Evolutionary conservation across 768 basidiomycete genomes (phyloP), one percentile per base, ranked within the genome.

Genomic region (Suillus occidentalis): DNA sequence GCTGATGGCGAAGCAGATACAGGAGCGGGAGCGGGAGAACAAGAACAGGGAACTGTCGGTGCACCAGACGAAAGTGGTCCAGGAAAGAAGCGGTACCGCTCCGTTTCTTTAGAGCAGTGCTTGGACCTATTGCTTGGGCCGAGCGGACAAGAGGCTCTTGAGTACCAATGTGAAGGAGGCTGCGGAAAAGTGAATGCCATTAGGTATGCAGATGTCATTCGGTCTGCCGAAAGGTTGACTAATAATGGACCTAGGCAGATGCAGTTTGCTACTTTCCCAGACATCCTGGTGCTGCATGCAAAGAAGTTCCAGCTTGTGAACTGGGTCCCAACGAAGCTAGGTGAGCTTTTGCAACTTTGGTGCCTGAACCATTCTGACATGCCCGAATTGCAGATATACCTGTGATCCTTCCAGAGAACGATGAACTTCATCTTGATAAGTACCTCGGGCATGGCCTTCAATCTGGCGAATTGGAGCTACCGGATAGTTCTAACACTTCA

Each of bases 271-370:
- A 90, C 92, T 1, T 94, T 97, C 82, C 97, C 97, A 0, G 85
- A 95, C 13, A 87, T 94, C 1, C 83, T 99, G 0, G 88, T 97
- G 9, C 76, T 99, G 1, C 96, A 97, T 67, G 89, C 94, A 50
- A 93, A 92, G 73, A 97, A 97, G 71, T 98, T 97, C 80, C 92
- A 95, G 76, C 84, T 97, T 5, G 90, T 95, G 49, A 94, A 95
- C 69, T 99, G 97, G 97, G 94, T 99, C 1, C 97, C 97, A 0
- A 84, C 90, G 4, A 99, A 99, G 77, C 83, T 99, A 36, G 94
- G 95, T 94, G 67, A 20, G 87, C 72, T 8, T 36, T 50, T 8
- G 31, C 42, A n/a, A 3, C 47, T 7, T 3, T 31, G n/a, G 12
- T 4, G 52, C 1, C 20, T 61, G 2, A 59, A 56, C 28, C 13